Evolutionary conservation across 441 rosid genomes (phyloP), one percentile per base, ranked within the genome.

Genomic region (Hura crepitans): DNA sequence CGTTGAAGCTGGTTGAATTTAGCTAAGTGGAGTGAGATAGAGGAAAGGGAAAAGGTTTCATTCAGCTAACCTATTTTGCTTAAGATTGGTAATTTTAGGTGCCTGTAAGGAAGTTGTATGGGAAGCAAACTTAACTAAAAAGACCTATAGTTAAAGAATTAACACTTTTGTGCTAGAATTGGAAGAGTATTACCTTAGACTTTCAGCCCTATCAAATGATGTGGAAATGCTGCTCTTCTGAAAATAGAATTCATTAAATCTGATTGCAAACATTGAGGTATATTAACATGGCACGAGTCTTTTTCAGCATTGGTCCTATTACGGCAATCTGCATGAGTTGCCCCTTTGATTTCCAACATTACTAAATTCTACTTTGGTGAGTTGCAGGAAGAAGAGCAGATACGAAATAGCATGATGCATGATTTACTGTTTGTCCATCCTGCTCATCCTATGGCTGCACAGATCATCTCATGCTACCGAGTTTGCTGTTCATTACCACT

Each of bases 341-440:
- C 30, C 37, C 35, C 33, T 3, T 35, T 56, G 61, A 56, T 56
- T 28, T 56, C 49, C 33, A 25, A 50, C 4, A 69, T 23, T 71
- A 50, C 65, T 77, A 61, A 81, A 43, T 22, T 70, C 51, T 54
- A 43, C 66, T 54, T 55, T 60, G 62, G 53, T 58, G 68, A 50
- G 35, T 30, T 60, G 76, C 88, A 92, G 98, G 87, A 63, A 47
- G 93, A 92, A 81, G 99, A 96, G 82, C 85, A 39, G 74, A 28
- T 75, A 66, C 89, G 98, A 49, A 96, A 96, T 77, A 88, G 91
- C 23, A 82, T 77, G 80, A 88, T 88, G 98, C 84, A 64, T 62
- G 99, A 96, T 87, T 74, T 96, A 84, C 82, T 91, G 35, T 96
- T 87, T 72, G 84, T 91, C 57, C 88, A 85, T 81, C 67, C 72